Percentiles rank a stretch among this genome's conserved stretches.
Conservation (phyloP, 2,329 filamentous ascomycete genomes). For the Orbilia blumenaviensis region DNA sequence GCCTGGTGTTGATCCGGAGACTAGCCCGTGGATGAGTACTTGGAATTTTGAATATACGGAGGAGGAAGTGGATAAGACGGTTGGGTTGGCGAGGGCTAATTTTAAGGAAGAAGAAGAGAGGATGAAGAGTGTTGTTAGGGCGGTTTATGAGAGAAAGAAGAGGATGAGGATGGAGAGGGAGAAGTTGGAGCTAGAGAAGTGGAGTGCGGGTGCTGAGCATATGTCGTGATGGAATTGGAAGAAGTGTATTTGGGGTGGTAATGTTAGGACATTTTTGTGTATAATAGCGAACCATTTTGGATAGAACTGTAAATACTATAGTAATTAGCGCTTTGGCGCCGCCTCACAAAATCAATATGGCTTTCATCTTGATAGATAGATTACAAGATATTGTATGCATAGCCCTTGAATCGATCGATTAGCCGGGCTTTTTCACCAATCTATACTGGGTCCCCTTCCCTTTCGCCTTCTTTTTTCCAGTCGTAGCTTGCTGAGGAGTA, state of each 20-base stretch:
- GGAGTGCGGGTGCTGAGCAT: conserved; percentile 27
- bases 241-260: background rate
- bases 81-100: conserved; percentile 83
- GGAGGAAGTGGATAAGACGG: conserved; percentile 85
- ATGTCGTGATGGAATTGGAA: conserved; percentile 28
- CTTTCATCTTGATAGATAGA: no score
- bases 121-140: conserved; percentile 79
- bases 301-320: background rate
- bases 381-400: no score
- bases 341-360: no score
- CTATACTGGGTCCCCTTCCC: background rate
- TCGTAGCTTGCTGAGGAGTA: background rate
- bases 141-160: conserved; percentile 93
- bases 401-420: no score
- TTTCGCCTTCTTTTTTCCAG: background rate
- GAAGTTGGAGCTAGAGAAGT: conserved; percentile 1
- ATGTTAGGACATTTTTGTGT: background rate
- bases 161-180: conserved; percentile 57
- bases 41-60: conserved; percentile 97
- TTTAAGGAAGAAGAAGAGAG: conserved; percentile 82
- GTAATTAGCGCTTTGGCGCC: no score
- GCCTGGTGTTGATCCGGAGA: conserved; percentile 81
- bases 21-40: conserved; percentile 86
- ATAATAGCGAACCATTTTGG: background rate
- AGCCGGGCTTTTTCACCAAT: background rate